Percentiles rank a stretch among this genome's conserved stretches.
Evolutionary conservation across 2,329 filamentous ascomycete species (phyloP).

Genomic region (Ophiostoma piceae): DNA sequence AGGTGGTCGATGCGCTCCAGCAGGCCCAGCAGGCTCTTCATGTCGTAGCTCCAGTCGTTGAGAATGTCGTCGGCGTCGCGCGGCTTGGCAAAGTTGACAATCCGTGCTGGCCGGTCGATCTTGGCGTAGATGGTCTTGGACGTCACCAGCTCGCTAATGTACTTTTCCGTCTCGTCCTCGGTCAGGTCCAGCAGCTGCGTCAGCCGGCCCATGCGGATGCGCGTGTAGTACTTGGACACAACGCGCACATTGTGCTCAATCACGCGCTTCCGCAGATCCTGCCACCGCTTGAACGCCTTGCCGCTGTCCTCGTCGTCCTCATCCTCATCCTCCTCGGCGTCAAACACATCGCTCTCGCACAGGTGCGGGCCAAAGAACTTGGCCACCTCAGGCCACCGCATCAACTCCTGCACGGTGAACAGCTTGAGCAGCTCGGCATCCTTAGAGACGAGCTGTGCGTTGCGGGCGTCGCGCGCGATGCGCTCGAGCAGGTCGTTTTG

Average conservation of each 20-base stretch:
- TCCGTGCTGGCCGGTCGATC: constrained; percentile 86
- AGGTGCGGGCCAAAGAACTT: constrained; percentile 85
- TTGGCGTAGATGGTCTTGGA: constrained; percentile 97
- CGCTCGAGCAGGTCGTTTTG: constrained; percentile 96
- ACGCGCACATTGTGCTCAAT: constrained; percentile 99
- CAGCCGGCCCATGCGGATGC: constrained; percentile 85
- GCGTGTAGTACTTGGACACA: constrained; percentile 97
- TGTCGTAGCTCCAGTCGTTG: constrained; percentile 98
- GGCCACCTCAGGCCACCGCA: constrained; percentile 95
- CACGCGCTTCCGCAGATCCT: constrained; percentile 93
- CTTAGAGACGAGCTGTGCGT: constrained; percentile 61
- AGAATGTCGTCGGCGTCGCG: constrained; percentile 91
- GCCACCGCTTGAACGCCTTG: constrained; percentile 81
- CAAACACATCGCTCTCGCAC: constrained; percentile 85
- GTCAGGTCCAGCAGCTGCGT: constrained; percentile 86
- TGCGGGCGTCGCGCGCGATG: constrained; percentile 78
- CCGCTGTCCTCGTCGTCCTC: constrained; percentile 48
- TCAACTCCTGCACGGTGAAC: constrained; percentile 92
- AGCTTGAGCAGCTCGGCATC: constrained; percentile 86
- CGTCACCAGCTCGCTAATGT: constrained; percentile 94
- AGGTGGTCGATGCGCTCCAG: constrained; percentile 88
- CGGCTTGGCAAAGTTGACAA: constrained; percentile 92
- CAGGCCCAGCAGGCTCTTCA: constrained; percentile 64
- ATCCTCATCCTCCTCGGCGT: constrained; percentile 57
- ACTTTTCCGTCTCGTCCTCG: constrained; percentile 96